Evolutionary conservation across 2,329 filamentous ascomycete genomes (phyloP).

Genomic region (Pseudocercospora fijiensis): DNA sequence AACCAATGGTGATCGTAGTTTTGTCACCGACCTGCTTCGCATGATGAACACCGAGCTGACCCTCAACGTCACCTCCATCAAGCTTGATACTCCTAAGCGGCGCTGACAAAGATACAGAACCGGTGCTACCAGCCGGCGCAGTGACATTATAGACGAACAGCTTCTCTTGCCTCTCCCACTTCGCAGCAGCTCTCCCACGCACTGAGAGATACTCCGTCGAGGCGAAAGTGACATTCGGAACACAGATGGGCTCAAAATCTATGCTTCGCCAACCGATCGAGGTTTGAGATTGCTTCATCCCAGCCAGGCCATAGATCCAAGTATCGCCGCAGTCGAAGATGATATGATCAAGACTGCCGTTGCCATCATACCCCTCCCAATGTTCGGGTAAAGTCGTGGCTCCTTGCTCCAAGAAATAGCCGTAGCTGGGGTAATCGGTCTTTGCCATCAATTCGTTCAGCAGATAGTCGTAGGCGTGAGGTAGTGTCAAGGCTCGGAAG

Average conservation of each 20-base stretch:
- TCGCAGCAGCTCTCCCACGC: neutral
- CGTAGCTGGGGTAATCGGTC: neutral
- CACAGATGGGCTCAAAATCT: neutral
- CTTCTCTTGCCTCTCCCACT: neutral
- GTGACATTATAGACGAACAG: neutral
- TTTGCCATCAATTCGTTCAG: neutral
- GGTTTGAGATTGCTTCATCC: neutral
- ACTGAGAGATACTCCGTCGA: neutral
- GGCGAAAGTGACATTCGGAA: neutral
- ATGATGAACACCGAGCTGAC: neutral
- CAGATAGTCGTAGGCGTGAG: neutral
- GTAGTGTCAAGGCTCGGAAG: neutral
- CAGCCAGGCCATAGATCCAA: neutral
- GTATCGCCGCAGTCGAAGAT: neutral
- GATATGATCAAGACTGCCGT: neutral
- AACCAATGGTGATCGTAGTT: neutral
- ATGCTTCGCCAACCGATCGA: neutral
- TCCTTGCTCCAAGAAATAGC: neutral
- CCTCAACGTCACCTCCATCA: neutral
- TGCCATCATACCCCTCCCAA: neutral
- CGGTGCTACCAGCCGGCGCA: neutral
- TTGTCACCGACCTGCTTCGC: neutral
- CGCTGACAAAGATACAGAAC: neutral
- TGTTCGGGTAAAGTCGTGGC: neutral
- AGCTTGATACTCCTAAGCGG: neutral